Evolutionary conservation across 192 early-diverging fungal species (phyloP).

Genomic region (Mortierella claussenii): DNA sequence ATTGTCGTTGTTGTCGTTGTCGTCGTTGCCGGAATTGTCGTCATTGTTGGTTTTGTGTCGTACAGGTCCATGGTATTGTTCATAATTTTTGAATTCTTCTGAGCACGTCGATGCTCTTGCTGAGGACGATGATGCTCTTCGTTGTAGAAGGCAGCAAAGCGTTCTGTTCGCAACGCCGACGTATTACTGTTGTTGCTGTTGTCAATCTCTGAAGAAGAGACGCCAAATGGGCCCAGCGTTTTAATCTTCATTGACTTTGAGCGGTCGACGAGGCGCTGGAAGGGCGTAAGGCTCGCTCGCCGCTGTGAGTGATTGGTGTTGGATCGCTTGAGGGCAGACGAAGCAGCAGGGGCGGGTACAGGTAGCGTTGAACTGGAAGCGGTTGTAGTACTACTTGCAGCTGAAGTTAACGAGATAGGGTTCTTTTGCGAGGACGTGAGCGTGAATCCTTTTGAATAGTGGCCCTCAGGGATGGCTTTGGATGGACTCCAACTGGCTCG

Average conservation of each 20-base stretch:
- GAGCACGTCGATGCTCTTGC: too few relatives aligned
- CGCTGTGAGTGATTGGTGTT: slow-evolving; percentile 30
- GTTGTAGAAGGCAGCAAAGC: slow-evolving; percentile 25
- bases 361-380: too few relatives aligned
- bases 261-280: slow-evolving; percentile 36
- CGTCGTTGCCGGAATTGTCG: too few relatives aligned
- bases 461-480: slow-evolving; percentile 36
- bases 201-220: slow-evolving; percentile 3
- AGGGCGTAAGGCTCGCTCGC: slow-evolving; percentile 19
- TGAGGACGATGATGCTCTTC: slow-evolving; percentile 5
- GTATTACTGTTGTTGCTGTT: too few relatives aligned
- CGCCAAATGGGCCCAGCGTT: slow-evolving; percentile 3
- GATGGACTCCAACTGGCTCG: slow-evolving; percentile 45
- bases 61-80: slow-evolving; percentile 7
- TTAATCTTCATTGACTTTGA: slow-evolving; percentile 49
- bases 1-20: too few relatives aligned
- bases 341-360: not conserved
- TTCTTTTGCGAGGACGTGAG: slow-evolving; percentile 32
- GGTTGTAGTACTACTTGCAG: too few relatives aligned
- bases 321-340: slow-evolving; percentile 18
- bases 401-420: too few relatives aligned
- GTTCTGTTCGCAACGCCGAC: slow-evolving; percentile 13
- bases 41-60: not conserved
- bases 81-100: too few relatives aligned
- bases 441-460: slow-evolving; percentile 52